A percentile compares a stretch with the other conserved stretches of the same genome.
phyloP scores from a whole-genome alignment of 176 grass and related monocot species.

The Triticum aestivum region DNA sequence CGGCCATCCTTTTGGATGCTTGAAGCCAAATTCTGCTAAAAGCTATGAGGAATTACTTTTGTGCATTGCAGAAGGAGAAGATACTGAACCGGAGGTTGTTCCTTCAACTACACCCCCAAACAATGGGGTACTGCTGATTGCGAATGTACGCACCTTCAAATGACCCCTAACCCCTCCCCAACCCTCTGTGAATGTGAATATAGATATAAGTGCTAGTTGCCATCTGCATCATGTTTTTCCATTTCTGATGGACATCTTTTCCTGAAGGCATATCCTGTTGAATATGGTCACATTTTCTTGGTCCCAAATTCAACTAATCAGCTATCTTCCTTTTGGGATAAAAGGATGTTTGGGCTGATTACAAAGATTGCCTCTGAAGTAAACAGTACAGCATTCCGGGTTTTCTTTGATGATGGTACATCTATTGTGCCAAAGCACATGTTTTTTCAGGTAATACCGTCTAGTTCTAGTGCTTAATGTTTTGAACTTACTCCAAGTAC shows the following conservation, averaged over 20 bases:
- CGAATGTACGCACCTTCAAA: constrained; percentile 51
- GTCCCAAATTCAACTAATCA: constrained; percentile 37
- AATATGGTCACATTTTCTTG: constrained; percentile 71
- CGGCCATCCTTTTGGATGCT: neutral
- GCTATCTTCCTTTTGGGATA: constrained; percentile 41
- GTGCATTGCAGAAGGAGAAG: constrained; percentile 60
- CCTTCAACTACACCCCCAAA: constrained; percentile 40
- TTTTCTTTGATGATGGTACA: constrained; percentile 49
- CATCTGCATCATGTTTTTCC: constrained; percentile 12
- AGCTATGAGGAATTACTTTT: constrained; percentile 52
- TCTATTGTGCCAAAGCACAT: constrained; percentile 25
- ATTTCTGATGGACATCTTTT: constrained; percentile 30
- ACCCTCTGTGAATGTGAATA: neutral
- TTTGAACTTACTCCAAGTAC: neutral
- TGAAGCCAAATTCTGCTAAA: constrained; percentile 35
- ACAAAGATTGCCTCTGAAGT: constrained; percentile 54
- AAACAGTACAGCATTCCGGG: constrained; percentile 46
- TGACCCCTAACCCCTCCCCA: neutral
- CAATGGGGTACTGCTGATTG: constrained; percentile 57
- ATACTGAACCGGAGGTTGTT: constrained; percentile 50
- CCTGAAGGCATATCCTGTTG: constrained; percentile 58
- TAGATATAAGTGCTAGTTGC: constrained; percentile 15
- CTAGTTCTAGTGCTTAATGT: neutral
- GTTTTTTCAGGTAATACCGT: constrained; percentile 54
- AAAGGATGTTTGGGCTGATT: constrained; percentile 49